Evolutionary conservation across 73 alveolate species (phyloP).

Genomic region (Uronychia binucleata): DNA sequence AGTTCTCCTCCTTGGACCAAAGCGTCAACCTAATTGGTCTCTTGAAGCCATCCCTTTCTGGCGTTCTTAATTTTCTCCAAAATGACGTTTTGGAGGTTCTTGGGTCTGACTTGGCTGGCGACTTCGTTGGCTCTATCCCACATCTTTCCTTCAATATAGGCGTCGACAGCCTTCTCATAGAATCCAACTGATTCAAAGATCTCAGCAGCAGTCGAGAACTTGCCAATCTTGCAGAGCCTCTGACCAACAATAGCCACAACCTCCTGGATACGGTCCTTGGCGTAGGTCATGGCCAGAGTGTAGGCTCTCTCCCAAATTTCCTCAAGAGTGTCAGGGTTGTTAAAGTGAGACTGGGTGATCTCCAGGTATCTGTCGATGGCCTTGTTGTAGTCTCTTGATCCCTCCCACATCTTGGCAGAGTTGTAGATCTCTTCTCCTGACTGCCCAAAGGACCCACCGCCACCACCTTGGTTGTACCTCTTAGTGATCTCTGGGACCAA

Average conservation of each 20-base stretch:
- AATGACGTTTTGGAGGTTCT: slow-evolving; percentile 73
- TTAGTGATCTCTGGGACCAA: slow-evolving; percentile 86
- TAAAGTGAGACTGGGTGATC: slow-evolving; percentile 85
- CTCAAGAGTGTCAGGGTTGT: slow-evolving; percentile 90
- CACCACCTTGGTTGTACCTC: slow-evolving; percentile 63
- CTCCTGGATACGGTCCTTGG: slow-evolving; percentile 92
- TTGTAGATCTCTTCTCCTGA: slow-evolving; percentile 87
- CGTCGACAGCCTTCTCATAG: slow-evolving; percentile 95
- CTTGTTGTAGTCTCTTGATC: slow-evolving; percentile 91
- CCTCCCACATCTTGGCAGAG: slow-evolving; percentile 97
- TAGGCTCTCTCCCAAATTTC: slow-evolving; percentile 96
- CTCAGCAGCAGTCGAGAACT: slow-evolving; percentile 94
- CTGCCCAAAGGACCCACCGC: slow-evolving; percentile 45
- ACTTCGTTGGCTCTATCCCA: slow-evolving; percentile 93
- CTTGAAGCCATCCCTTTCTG: slow-evolving; percentile 62
- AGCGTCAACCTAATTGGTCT: slow-evolving; percentile 63
- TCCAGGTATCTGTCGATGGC: slow-evolving; percentile 96
- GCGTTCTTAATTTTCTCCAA: slow-evolving; percentile 70
- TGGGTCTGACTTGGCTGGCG: slow-evolving; percentile 79
- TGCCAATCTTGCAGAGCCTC: slow-evolving; percentile 85
- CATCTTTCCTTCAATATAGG: slow-evolving; percentile 83
- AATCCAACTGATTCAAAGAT: slow-evolving; percentile 95
- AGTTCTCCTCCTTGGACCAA: slow-evolving; percentile 71
- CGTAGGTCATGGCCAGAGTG: slow-evolving; percentile 93
- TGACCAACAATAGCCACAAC: slow-evolving; percentile 92